Conservation (phyloP, 2,329 filamentous ascomycete species). For the Pseudogymnoascus sp. region DNA sequence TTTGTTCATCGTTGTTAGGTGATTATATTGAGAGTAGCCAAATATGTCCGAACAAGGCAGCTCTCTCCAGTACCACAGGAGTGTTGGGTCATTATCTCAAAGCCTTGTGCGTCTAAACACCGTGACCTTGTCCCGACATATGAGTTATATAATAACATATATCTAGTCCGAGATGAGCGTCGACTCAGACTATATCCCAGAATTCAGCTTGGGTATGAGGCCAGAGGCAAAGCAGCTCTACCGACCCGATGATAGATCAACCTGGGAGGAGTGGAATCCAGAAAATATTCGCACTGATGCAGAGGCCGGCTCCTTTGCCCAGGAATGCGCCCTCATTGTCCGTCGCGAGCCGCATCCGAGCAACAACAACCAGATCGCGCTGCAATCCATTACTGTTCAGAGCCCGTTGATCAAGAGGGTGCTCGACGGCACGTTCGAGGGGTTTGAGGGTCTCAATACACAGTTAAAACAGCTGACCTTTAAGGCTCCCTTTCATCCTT, state of each 20-base stretch:
- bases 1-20: neutral
- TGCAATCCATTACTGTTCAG: conserved; percentile 29
- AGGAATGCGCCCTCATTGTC: conserved; percentile 21
- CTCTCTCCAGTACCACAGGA: conserved; percentile 13
- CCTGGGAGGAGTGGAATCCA: conserved; percentile 17
- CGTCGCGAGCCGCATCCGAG: conserved; percentile 19
- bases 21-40: neutral
- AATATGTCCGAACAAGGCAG: conserved; percentile 9
- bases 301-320: conserved; percentile 13
- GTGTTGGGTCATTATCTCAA: conserved; percentile 2
- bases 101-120: conserved; percentile 1
- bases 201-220: conserved; percentile 6
- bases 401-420: conserved; percentile 28
- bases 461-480: conserved; percentile 27
- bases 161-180: conserved; percentile 13
- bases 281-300: conserved; percentile 10
- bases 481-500: conserved; percentile 27
- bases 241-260: conserved; percentile 14
- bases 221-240: conserved; percentile 17
- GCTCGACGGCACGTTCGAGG: conserved; percentile 25
- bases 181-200: conserved; percentile 13
- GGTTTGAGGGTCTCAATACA: conserved; percentile 27
- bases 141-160: neutral
- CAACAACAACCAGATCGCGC: conserved; percentile 16
- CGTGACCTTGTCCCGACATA: neutral